Conservation (phyloP, 2,329 filamentous ascomycete genomes). For the Aspergillus phoenicis region DNA sequence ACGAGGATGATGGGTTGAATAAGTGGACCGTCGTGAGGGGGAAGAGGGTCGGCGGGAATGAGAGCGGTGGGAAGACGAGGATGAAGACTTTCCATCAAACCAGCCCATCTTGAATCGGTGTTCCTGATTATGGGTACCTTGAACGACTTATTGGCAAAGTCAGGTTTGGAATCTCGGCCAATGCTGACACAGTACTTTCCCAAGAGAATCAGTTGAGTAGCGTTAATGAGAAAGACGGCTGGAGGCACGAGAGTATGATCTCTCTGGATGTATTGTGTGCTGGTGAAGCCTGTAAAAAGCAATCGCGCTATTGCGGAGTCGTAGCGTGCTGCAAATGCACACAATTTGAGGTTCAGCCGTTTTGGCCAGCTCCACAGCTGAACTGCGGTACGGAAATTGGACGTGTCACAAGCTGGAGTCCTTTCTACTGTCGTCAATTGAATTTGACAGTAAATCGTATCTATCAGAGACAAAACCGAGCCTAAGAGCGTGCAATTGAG, state of each 20-base stretch:
- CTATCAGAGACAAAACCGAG: neutral
- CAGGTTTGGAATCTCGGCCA: neutral
- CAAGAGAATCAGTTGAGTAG: neutral
- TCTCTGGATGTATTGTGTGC: constrained; percentile 9
- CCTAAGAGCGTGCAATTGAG: neutral
- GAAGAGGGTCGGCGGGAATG: constrained; percentile 44
- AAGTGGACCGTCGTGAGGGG: constrained; percentile 38
- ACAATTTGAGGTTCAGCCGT: constrained; percentile 23
- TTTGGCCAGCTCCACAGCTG: constrained; percentile 21
- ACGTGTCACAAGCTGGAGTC: neutral
- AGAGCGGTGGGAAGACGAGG: constrained; percentile 29
- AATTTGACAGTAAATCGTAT: neutral
- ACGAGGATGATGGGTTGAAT: constrained; percentile 40
- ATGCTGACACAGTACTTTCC: neutral
- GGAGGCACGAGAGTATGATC: neutral
- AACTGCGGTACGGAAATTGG: constrained; percentile 6
- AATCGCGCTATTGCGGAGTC: constrained; percentile 19
- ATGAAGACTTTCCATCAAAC: constrained; percentile 46
- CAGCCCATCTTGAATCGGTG: constrained; percentile 46
- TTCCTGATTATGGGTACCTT: neutral
- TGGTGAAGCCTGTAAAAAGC: constrained; percentile 15
- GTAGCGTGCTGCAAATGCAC: constrained; percentile 19
- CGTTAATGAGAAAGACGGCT: neutral
- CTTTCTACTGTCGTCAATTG: neutral
- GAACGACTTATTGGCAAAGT: neutral